Percentiles rank a stretch among this genome's conserved stretches.
phyloP scores from a whole-genome alignment of 2,329 filamentous ascomycete species.

The Chaetomiaceae sp. region DNA sequence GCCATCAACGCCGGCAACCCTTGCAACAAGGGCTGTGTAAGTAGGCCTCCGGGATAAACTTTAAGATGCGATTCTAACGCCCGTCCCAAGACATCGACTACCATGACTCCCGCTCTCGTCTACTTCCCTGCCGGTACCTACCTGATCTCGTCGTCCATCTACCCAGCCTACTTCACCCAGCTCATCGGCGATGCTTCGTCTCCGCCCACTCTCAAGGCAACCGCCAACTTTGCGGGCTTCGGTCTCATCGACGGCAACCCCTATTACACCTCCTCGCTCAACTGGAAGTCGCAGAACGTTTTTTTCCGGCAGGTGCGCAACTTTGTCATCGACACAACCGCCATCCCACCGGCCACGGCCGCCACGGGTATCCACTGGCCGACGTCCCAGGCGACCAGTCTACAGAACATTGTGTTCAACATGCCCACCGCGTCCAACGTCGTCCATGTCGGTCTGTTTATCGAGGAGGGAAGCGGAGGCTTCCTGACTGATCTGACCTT shows the following conservation, averaged over 20 bases:
- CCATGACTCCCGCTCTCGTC: constrained; percentile 39
- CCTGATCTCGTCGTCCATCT: constrained; percentile 63
- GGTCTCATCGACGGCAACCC: constrained; percentile 48
- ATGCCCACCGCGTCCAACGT: constrained; percentile 46
- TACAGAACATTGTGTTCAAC: constrained; percentile 56
- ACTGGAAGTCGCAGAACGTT: constrained; percentile 54
- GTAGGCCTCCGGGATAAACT: not conserved
- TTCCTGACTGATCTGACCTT: constrained; percentile 54
- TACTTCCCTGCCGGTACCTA: constrained; percentile 57
- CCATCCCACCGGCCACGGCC: constrained; percentile 42
- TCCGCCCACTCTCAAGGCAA: constrained; percentile 53
- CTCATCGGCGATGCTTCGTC: constrained; percentile 65
- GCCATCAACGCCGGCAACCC: constrained; percentile 40
- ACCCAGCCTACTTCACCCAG: constrained; percentile 76
- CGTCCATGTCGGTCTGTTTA: constrained; percentile 55
- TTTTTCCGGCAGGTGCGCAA: constrained; percentile 59
- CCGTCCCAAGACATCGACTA: constrained; percentile 34
- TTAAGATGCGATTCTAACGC: constrained; percentile 13
- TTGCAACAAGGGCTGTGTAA: constrained; percentile 41
- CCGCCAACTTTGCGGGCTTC: constrained; percentile 45
- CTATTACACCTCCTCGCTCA: constrained; percentile 40
- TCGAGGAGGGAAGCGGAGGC: constrained; percentile 42
- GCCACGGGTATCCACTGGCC: constrained; percentile 65
- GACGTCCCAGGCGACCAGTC: constrained; percentile 58
- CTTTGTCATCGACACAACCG: constrained; percentile 54